Conservation (phyloP, 208 protist genomes). For the Novymonas esmeraldas region DNA sequence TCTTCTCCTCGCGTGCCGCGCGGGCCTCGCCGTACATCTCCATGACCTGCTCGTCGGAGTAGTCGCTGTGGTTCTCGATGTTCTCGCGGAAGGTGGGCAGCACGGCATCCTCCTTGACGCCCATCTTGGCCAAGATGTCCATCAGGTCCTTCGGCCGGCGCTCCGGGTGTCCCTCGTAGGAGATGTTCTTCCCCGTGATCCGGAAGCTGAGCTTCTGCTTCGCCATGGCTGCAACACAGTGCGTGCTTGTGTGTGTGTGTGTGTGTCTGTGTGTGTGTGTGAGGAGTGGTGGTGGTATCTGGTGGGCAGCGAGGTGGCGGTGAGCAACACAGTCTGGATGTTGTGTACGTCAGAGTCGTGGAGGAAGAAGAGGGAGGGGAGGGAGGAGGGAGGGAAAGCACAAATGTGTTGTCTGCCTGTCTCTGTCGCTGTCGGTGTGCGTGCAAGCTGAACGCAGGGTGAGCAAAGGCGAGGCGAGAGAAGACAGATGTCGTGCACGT, state of each 20-base stretch:
- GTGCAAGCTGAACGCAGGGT: no score
- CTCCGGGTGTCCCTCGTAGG: constrained; percentile 73
- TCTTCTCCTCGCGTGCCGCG: constrained; percentile 56
- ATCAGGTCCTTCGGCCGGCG: constrained; percentile 74
- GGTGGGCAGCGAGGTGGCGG: no score
- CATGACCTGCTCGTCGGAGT: constrained; percentile 59
- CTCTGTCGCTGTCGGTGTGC: no score
- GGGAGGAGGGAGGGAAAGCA: neutral
- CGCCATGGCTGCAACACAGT: constrained; percentile 34
- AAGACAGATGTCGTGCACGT: no score
- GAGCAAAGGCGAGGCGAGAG: no score
- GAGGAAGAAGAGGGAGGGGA: neutral
- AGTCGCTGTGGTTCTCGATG: constrained; percentile 50
- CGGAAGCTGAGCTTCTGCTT: constrained; percentile 79
- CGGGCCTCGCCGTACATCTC: constrained; percentile 46
- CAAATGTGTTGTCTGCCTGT: no score
- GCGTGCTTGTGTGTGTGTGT: constrained; percentile 4
- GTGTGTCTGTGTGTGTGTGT: neutral
- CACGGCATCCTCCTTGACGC: constrained; percentile 43
- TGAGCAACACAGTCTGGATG: no score
- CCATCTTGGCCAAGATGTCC: constrained; percentile 80
- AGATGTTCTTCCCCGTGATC: constrained; percentile 58
- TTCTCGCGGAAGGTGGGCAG: constrained; percentile 72
- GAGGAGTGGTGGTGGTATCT: neutral
- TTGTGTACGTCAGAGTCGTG: no score